phyloP scores from a whole-genome alignment of 129 eudicot genomes.

The Dittrichia graveolens region DNA sequence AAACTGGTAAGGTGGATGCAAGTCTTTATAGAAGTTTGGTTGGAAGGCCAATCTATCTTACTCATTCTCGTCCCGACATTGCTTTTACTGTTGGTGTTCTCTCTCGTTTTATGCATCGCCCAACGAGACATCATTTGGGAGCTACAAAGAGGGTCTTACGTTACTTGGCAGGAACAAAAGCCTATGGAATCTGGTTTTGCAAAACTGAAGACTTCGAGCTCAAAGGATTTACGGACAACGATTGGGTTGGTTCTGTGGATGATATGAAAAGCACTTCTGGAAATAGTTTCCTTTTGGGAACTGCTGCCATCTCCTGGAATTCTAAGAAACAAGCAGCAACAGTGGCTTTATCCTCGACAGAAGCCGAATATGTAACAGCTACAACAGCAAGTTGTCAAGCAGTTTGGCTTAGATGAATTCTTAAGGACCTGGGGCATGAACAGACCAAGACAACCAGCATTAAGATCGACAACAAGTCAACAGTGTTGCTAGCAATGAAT shows the following conservation, averaged over 20 bases:
- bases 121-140: background rate
- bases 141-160: background rate
- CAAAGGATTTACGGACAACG: background rate
- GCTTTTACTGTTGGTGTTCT: no score
- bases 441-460: background rate
- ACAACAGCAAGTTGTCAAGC: no score
- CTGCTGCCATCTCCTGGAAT: background rate
- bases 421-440: background rate
- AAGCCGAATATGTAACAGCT: no score
- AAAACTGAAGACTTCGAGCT: background rate
- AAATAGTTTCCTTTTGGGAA: background rate
- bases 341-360: background rate
- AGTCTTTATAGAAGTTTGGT: background rate
- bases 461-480: background rate
- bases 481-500: constrained; percentile 6
- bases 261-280: background rate
- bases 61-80: background rate
- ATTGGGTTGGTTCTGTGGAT: constrained; percentile 2
- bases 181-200: background rate
- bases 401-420: background rate
- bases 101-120: background rate
- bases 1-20: background rate
- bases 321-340: background rate
- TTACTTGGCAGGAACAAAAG: background rate
- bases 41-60: background rate